Evolutionary conservation across 2,329 filamentous ascomycete genomes (phyloP), one percentile per base, ranked within the genome.

Genomic region (Cryphonectria nitschkei): DNA sequence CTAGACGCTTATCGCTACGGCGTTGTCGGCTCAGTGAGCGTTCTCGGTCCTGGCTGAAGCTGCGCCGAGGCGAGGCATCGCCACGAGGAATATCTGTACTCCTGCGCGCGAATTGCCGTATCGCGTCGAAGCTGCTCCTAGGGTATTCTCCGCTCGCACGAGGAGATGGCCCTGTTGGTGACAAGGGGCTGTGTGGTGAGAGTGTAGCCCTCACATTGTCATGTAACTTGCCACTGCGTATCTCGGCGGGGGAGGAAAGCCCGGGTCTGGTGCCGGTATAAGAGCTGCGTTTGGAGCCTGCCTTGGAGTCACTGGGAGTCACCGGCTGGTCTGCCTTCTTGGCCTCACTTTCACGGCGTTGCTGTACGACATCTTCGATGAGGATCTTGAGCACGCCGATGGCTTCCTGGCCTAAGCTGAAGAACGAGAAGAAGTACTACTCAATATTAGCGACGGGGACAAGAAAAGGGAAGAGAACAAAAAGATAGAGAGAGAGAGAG

Each of bases 381-480:
- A 97, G 83, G 58, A 89, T 88, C 73, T 89, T 92, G 67, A 99
- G 84, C 2, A 96, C 87, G 65, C 91, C 89, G 73, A 97, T 89
- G 19, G 94, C 95, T 76, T 97, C 93, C 76, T 92, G 90, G 8
- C 94, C 94, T 73, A 91, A 91, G 75, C 89, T 92, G 79, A 98
- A 97, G 81, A 98, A 98, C 0, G 95, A 96, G 80, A 99, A 98
- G 79, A 97, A 98, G 79, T 98, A 98, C 90, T 95, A 14, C 61
- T 11, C n/a, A 3, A 8, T n/a, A 68, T 81, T 67, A 82, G 22
- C 39, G 16, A 34, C 13, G 22, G 9, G 8, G 7, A 6, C 5
- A 14, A 16, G 19, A 2, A 37, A 37, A 37, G 34, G 7, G 3
- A 37, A 37, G 34, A 8, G 34, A 8, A 2, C 3, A 8, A 37